Conservation (phyloP, 768 basidiomycete species). For the Coprinopsis cinerea region DNA sequence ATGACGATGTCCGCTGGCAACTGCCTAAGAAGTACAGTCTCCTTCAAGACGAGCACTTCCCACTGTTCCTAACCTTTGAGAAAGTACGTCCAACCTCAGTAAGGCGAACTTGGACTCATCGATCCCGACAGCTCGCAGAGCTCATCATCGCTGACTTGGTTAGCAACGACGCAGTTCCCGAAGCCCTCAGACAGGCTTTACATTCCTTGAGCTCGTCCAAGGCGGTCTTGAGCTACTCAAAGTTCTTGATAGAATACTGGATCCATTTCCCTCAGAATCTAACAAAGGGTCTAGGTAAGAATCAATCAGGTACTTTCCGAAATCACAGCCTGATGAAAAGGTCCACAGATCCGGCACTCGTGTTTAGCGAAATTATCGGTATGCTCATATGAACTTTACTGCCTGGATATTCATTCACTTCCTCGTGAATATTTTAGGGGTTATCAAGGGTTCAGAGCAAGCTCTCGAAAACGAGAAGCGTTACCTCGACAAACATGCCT, state of each 20-base stretch:
- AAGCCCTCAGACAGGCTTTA: neutral
- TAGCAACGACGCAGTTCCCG: neutral
- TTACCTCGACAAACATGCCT: conserved; percentile 38
- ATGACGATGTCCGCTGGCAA: conserved; percentile 41
- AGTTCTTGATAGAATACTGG: conserved; percentile 52
- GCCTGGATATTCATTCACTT: neutral
- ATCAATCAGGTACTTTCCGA: neutral
- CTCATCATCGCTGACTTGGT: conserved; percentile 39
- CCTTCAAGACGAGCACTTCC: conserved; percentile 54
- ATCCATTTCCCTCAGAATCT: conserved; percentile 46
- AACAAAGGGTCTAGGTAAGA: conserved; percentile 47
- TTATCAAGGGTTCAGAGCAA: conserved; percentile 65
- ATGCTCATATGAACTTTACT: conserved; percentile 7
- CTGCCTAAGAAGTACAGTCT: conserved; percentile 49
- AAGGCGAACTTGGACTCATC: neutral
- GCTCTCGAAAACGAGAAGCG: conserved; percentile 29
- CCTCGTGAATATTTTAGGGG: conserved; percentile 29
- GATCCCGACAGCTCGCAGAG: conserved; percentile 31
- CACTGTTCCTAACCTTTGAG: conserved; percentile 62
- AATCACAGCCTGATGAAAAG: too few relatives aligned
- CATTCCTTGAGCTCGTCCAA: conserved; percentile 10
- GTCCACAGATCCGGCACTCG: conserved; percentile 48
- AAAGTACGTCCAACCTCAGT: conserved; percentile 28
- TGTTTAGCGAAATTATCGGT: conserved; percentile 66
- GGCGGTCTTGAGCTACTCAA: conserved; percentile 29